Evolutionary conservation across 495 filamentous ascomycete genomes (phyloP).

Genomic region (Penicillium argentinense): DNA sequence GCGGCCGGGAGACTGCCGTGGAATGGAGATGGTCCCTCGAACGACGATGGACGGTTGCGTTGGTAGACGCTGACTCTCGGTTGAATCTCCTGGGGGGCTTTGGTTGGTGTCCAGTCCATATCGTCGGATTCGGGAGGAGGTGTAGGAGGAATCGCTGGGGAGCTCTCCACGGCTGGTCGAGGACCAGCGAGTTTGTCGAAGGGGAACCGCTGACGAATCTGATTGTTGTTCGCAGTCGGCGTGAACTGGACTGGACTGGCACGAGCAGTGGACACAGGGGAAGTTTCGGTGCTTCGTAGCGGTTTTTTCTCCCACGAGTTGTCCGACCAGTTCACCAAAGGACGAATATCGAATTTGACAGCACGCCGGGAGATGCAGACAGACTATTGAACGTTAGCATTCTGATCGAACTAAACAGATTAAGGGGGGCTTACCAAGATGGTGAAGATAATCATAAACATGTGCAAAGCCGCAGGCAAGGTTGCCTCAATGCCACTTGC

Average conservation of each 20-base stretch:
- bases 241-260: constrained; percentile 16
- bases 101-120: constrained; percentile 90
- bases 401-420: background rate
- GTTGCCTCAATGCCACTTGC: constrained; percentile 41
- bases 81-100: constrained; percentile 42
- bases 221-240: constrained; percentile 19
- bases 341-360: constrained; percentile 51
- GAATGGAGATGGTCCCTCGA: constrained; percentile 55
- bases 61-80: constrained; percentile 37
- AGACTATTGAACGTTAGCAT: constrained; percentile 28
- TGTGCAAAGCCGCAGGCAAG: constrained; percentile 52
- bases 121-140: constrained; percentile 44
- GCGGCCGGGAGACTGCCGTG: constrained; percentile 63
- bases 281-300: constrained; percentile 27
- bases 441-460: constrained; percentile 54
- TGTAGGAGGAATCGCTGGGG: constrained; percentile 34
- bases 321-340: constrained; percentile 57
- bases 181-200: constrained; percentile 39
- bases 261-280: constrained; percentile 15
- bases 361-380: constrained; percentile 45
- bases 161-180: constrained; percentile 20
- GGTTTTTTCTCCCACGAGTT: constrained; percentile 35
- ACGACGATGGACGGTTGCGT: constrained; percentile 31
- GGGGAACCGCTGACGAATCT: constrained; percentile 36
- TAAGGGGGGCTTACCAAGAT: constrained; percentile 48